phyloP scores from a whole-genome alignment of 23 red algal genomes.

The Pyropia yezoensis region DNA sequence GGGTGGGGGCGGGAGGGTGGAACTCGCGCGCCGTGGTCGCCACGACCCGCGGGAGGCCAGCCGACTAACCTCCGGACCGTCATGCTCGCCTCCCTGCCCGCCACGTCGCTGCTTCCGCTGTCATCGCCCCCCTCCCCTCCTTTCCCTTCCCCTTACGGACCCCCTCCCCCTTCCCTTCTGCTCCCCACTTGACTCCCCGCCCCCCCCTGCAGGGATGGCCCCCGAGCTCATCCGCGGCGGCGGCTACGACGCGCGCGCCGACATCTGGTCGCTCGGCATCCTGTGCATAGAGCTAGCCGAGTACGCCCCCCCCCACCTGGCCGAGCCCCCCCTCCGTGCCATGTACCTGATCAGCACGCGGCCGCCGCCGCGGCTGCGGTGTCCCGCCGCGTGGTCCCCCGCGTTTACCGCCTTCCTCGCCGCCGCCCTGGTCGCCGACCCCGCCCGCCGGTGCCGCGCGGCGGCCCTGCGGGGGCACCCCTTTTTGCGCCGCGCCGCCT shows the following conservation, averaged over 20 bases:
- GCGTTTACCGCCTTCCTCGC: slow-evolving; percentile 75
- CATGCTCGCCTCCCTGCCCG: too few species aligned
- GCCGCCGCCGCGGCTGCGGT: slow-evolving; percentile 51
- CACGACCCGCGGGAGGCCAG: too few species aligned
- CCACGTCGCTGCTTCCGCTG: too few species aligned
- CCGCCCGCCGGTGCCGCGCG: slow-evolving; percentile 47
- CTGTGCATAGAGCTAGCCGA: slow-evolving; percentile 88
- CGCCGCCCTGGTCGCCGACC: slow-evolving; percentile 67
- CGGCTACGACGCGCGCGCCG: slow-evolving; percentile 86
- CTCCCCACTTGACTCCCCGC: too few species aligned
- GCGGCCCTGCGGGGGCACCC: slow-evolving; percentile 71
- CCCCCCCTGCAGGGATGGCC: slow-evolving; percentile 59
- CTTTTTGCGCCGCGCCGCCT: slow-evolving; percentile 28
- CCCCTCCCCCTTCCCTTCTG: too few species aligned
- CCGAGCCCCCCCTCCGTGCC: slow-evolving; percentile 74
- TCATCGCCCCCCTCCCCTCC: too few species aligned
- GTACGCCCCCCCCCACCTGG: slow-evolving; percentile 70
- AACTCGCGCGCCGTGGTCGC: too few species aligned
- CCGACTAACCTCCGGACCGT: too few species aligned
- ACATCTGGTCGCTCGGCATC: slow-evolving; percentile 95
- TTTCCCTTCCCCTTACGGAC: too few species aligned
- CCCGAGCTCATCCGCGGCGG: slow-evolving; percentile 83
- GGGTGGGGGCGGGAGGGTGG: too few species aligned
- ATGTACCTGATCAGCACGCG: slow-evolving; percentile 95
- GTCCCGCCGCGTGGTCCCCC: slow-evolving; percentile 42